Evolutionary conservation across 1,284 basidiomycete genomes (phyloP), one percentile per base, ranked within the genome.

Genomic region (Sporisorium scitamineum): DNA sequence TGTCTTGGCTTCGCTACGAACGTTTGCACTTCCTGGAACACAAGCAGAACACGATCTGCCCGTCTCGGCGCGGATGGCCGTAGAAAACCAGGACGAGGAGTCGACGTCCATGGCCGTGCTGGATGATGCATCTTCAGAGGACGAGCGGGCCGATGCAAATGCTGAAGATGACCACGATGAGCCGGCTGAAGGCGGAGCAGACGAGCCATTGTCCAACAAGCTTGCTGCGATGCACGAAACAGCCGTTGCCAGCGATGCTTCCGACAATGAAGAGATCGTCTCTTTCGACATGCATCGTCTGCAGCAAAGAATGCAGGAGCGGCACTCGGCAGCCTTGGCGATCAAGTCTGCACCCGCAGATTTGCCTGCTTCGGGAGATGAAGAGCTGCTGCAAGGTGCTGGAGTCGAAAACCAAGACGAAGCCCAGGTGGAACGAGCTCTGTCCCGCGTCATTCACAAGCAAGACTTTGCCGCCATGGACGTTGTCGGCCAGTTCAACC

Each of bases 401-500:
- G 90, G 92, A 3, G 86, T 94, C 0, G 83, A 87, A 0, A 91
- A 90, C 51, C 87, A 88, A 2, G 89, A 91, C 50, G 88, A 91
- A 31, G 84, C 85, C 1, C 87, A 88, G 39, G 94, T 93, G 0
- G 91, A 90, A 18, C 90, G 90, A 44, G 90, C 91, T 0, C 90
- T 99, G 2, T 90, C 93, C 5, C 90, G 95, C 13, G 91, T 94
- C 27, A 95, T 99, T 45, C 89, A 90, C 61, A 98, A 99, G 86
- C 84, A 87, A 1, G 96, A 99, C 86, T 99, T 99, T 83, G 88
- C 86, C 5, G 78, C 66, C 11, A 99, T 99, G 96, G 87, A 91
- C 0, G 87, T 97, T 18, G 78, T 97, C 29, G 97, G 97, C 0
- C 97, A 99, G 86, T 99, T 97, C 86, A 99, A 99, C 80, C 89